A percentile compares a stretch with the other conserved stretches of the same genome.
These are phyloP conservation scores for Solanum infundibuliforme DNA, from an alignment of 257 asterid genomes.

Conservation along the genomic window DNA sequence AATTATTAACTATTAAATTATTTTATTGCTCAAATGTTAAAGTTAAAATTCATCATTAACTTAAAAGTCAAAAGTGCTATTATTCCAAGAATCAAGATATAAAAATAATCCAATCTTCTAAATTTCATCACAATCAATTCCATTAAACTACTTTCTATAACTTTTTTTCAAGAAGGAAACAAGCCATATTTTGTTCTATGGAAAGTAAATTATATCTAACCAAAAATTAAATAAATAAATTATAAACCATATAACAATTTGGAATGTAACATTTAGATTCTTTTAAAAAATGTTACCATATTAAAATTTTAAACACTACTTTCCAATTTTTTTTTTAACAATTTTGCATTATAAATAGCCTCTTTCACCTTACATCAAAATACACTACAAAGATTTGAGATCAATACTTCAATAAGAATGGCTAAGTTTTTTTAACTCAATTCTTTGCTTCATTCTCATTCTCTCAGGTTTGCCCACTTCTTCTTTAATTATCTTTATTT, in stretches of 20 bases:
- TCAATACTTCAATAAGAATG: background rate
- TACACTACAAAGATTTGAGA: background rate
- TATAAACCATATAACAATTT: background rate
- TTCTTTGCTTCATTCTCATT: background rate
- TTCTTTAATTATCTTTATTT: background rate
- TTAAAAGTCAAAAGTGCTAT: background rate
- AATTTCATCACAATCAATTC: background rate
- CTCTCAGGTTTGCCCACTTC: background rate
- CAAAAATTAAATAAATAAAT: background rate
- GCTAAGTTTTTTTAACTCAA: background rate
- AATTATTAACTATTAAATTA: too few species aligned
- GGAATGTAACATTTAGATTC: background rate
- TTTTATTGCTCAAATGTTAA: background rate
- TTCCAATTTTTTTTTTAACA: background rate
- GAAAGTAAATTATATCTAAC: background rate
- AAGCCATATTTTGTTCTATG: background rate
- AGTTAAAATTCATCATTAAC: background rate
- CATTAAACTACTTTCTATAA: background rate
- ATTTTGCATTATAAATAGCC: background rate
- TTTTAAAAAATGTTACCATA: background rate
- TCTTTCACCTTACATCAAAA: background rate
- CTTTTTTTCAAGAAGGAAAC: background rate
- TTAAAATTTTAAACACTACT: background rate
- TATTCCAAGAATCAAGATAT: background rate
- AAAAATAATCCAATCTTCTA: background rate